Percentiles rank a stretch among this genome's conserved stretches.
These are phyloP conservation scores for Mycena sanguinolenta DNA, from an alignment of 768 basidiomycete genomes.

Conservation along the genomic window DNA sequence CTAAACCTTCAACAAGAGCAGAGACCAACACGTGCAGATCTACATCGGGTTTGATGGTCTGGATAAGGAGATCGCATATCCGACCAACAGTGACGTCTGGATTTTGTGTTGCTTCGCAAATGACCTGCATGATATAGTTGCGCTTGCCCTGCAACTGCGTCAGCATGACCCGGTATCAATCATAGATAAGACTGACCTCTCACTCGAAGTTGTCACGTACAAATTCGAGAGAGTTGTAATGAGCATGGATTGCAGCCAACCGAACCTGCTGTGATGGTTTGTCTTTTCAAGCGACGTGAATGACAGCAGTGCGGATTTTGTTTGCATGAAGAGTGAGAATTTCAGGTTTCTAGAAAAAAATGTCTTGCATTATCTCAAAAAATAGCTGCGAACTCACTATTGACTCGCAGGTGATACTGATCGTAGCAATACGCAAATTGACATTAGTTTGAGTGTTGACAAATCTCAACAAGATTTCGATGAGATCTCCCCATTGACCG, in stretches of 20 bases:
- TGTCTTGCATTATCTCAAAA: slow-evolving; percentile 32
- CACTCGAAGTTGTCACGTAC: slow-evolving; percentile 98
- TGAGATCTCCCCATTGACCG: slow-evolving; percentile 90
- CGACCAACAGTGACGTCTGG: slow-evolving; percentile 82
- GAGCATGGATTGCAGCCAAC: slow-evolving; percentile 90
- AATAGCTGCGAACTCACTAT: slow-evolving; percentile 74
- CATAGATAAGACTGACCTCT: slow-evolving; percentile 71
- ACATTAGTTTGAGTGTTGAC: slow-evolving; percentile 82
- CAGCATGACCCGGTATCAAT: slow-evolving; percentile 30
- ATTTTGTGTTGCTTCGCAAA: slow-evolving; percentile 98
- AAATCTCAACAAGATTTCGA: slow-evolving; percentile 89
- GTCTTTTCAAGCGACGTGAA: slow-evolving; percentile 97
- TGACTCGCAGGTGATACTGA: slow-evolving; percentile 97
- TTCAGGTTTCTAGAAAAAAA: slow-evolving; percentile 84
- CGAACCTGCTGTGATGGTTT: slow-evolving; percentile 94
- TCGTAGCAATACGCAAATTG: slow-evolving; percentile 87
- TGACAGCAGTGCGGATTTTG: slow-evolving; percentile 97
- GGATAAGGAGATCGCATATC: slow-evolving; percentile 91
- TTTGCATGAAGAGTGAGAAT: slow-evolving; percentile 91
- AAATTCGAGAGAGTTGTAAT: slow-evolving; percentile 97
- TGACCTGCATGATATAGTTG: slow-evolving; percentile 99
- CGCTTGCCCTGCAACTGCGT: slow-evolving; percentile 83
- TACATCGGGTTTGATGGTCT: slow-evolving; percentile 88
- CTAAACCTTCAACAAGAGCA: slow-evolving; percentile 85
- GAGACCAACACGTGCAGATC: slow-evolving; percentile 88